phyloP scores from a whole-genome alignment of 257 asterid species.

The Apocynum venetum region DNA sequence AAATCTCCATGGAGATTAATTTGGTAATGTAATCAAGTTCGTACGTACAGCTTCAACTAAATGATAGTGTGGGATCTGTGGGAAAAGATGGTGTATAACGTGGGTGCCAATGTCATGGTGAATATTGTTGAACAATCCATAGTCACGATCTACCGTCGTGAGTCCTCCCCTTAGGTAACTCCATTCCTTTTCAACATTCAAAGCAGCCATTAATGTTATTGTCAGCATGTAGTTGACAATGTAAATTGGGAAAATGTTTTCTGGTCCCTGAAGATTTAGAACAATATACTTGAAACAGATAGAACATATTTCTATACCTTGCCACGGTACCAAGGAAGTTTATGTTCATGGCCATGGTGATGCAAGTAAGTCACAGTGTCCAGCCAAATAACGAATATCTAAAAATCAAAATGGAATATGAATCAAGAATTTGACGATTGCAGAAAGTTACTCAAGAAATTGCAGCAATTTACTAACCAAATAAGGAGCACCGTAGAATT shows the following conservation, averaged over 20 bases:
- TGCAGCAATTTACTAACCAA: conserved; percentile 39
- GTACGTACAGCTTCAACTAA: conserved; percentile 78
- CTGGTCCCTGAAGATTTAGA: not conserved
- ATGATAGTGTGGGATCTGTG: conserved; percentile 92
- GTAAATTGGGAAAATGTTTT: too few relatives aligned
- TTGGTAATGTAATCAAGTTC: not conserved
- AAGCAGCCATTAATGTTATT: not conserved
- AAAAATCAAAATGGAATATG: not conserved
- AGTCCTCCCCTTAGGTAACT: conserved; percentile 84
- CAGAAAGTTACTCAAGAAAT: not conserved
- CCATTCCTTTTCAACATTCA: conserved; percentile 59
- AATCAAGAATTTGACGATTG: not conserved
- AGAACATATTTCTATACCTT: conserved; percentile 35
- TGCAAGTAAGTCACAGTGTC: conserved; percentile 78
- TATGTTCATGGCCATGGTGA: conserved; percentile 77
- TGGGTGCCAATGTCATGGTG: conserved; percentile 95
- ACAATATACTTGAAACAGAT: too few relatives aligned
- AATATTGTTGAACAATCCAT: conserved; percentile 66
- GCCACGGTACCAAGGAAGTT: conserved; percentile 92
- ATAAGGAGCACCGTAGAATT: conserved; percentile 68
- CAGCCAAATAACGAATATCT: conserved; percentile 82
- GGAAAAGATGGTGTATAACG: conserved; percentile 81
- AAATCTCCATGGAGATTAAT: too few relatives aligned
- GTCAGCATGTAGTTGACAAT: not conserved
- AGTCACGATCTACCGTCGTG: conserved; percentile 83